Evolutionary conservation across 1,284 basidiomycete genomes (phyloP).

Genomic region (Heliocybe sulcata): DNA sequence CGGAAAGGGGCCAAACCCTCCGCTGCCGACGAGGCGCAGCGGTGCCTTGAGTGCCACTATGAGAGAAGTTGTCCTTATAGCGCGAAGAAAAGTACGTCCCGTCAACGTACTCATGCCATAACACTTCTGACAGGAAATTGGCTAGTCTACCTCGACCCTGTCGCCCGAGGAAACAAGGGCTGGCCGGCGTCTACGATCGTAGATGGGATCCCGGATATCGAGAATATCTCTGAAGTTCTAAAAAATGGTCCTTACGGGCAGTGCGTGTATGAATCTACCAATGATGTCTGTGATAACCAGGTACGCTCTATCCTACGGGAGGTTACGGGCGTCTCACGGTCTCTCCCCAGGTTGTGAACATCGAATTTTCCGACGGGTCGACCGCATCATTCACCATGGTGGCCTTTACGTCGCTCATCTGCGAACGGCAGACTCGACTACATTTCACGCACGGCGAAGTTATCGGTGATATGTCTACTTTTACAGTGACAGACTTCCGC

Average conservation of each 20-base stretch:
- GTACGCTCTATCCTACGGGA: neutral
- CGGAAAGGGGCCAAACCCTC: slow-evolving; percentile 63
- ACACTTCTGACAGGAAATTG: neutral
- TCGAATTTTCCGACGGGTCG: slow-evolving; percentile 71
- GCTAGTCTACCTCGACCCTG: slow-evolving; percentile 66
- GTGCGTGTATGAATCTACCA: slow-evolving; percentile 78
- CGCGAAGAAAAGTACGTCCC: slow-evolving; percentile 69
- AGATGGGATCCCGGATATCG: slow-evolving; percentile 73
- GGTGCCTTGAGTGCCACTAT: slow-evolving; percentile 68
- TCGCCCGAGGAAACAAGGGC: slow-evolving; percentile 41
- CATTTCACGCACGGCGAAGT: slow-evolving; percentile 82
- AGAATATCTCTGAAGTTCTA: slow-evolving; percentile 64
- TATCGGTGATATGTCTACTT: slow-evolving; percentile 71
- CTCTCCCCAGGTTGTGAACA: slow-evolving; percentile 56
- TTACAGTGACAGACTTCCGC: slow-evolving; percentile 75
- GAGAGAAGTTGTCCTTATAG: slow-evolving; percentile 76
- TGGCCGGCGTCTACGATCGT: slow-evolving; percentile 69
- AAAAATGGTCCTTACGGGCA: slow-evolving; percentile 65
- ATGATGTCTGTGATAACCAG: slow-evolving; percentile 80
- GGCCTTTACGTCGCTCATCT: slow-evolving; percentile 63
- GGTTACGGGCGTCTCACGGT: neutral
- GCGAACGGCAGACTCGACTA: slow-evolving; percentile 68
- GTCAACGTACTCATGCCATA: neutral
- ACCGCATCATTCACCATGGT: slow-evolving; percentile 84
- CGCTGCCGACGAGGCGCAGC: slow-evolving; percentile 55